Evolutionary conservation across 768 basidiomycete species (phyloP).

Genomic region (Leccinellum albellum): DNA sequence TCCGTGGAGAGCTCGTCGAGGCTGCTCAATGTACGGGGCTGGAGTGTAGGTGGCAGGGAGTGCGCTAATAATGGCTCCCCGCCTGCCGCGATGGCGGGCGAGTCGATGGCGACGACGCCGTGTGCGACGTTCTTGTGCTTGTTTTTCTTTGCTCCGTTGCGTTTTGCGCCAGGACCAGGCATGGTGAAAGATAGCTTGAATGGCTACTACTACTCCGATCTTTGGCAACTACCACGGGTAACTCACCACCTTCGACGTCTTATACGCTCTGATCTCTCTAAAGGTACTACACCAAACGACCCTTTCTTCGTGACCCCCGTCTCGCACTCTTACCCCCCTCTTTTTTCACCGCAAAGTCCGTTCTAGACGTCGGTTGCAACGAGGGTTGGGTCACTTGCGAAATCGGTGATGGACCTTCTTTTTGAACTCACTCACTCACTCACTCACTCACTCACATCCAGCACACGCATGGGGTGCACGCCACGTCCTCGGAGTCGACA

Average conservation of each 20-base stretch:
- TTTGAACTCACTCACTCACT: not conserved
- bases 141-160: constrained; percentile 13
- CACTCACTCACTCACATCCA: constrained; percentile 25
- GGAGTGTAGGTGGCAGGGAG: constrained; percentile 16
- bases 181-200: constrained; percentile 4
- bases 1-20: constrained; percentile 32
- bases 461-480: constrained; percentile 62
- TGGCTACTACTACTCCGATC: constrained; percentile 14
- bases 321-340: constrained; percentile 54
- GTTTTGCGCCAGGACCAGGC: constrained; percentile 28
- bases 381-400: constrained; percentile 84
- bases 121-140: constrained; percentile 9
- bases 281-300: constrained; percentile 79
- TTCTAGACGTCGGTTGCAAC: constrained; percentile 86
- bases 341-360: constrained; percentile 52
- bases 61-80: not conserved
- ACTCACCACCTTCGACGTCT: not conserved
- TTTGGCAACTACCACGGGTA: constrained; percentile 74
- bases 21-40: constrained; percentile 5
- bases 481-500: constrained; percentile 81
- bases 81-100: not conserved
- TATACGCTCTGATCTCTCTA: too few relatives aligned
- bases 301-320: constrained; percentile 56
- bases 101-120: not conserved
- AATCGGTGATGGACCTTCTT: constrained; percentile 48